These are phyloP conservation scores for Botrytis porri DNA, from an alignment of 2,329 filamentous ascomycete genomes.

Conservation along the genomic window DNA sequence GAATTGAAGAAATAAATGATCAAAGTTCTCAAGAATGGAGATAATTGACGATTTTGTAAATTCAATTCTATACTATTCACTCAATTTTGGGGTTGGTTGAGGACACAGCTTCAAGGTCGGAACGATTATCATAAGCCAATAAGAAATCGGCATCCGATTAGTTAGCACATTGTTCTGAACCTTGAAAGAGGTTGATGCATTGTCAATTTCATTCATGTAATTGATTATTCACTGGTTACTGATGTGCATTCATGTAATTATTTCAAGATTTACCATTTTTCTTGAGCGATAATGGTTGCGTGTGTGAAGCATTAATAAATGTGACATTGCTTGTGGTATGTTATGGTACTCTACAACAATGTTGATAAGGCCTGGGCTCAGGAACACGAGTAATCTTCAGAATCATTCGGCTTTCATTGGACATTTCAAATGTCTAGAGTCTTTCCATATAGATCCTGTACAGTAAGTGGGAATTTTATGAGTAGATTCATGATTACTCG, in stretches of 20 bases:
- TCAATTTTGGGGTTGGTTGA: neutral
- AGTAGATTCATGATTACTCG: neutral
- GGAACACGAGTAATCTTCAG: neutral
- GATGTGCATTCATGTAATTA: neutral
- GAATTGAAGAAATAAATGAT: neutral
- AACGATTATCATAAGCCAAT: conserved; percentile 1
- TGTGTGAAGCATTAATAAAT: neutral
- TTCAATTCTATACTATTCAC: neutral
- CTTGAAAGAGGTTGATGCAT: conserved; percentile 10
- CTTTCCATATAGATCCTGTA: neutral
- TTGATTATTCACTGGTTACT: neutral
- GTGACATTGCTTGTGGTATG: too few relatives aligned
- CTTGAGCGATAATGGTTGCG: neutral
- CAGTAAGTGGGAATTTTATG: neutral
- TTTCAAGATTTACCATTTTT: neutral
- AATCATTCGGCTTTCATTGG: neutral
- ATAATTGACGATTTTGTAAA: neutral
- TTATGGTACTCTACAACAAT: neutral
- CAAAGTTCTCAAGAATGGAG: neutral
- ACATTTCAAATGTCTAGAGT: neutral
- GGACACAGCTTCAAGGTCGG: neutral
- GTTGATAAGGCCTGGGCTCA: neutral
- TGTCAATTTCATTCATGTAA: neutral
- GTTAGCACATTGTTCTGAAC: conserved; percentile 9
- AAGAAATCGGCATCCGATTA: neutral